Evolutionary conservation across 2,329 filamentous ascomycete species (phyloP), one percentile per base, ranked within the genome.

Genomic region (Fusarium tupiense): DNA sequence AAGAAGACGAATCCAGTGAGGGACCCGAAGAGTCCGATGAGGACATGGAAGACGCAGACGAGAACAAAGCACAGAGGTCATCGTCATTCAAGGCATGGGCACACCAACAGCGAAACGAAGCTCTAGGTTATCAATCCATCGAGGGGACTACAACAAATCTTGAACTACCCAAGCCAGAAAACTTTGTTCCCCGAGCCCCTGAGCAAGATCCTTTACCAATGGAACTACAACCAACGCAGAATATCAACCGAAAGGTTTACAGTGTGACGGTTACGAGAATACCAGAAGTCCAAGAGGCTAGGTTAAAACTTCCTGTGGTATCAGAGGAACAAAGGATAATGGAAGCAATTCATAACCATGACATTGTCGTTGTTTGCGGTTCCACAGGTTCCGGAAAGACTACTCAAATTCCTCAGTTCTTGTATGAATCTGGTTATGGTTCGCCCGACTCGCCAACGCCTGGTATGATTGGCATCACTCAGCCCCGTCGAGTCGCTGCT

Each of bases 371-470:
- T 17, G 91, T 99, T 13, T 98, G 96, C 84, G 96, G 96, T 83
- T 93, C 95, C 20, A 99, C 97, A 40, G 96, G 96, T 83, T 98
- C 95, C 72, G 96, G 96, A 81, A 99, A 99, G 83, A 99, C 97
- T 1, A 99, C 96, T 0, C 96, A 99, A 82, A 90, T 99, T 14
- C 97, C 97, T 2, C 96, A 99, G 79, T 99, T 99, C 79, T 86
- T 99, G 37, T 98, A 93, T 76, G 96, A 99, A 85, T 92, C 95
- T 56, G 96, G 96, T 12, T 98, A 97, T 79, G 96, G 96, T 17
- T 91, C 92, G 35, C 87, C 91, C 2, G 86, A 90, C 31, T 94
- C 94, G 11, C 92, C 93, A 6, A 97, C 94, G 1, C 93, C 94
- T 2, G 96, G 96, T 41, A 91, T 98, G 89, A 96, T 99, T 80